Base-by-base conservation (phyloP, 805 yeast genomes). In the Saccharomyces paradoxus region DNA sequence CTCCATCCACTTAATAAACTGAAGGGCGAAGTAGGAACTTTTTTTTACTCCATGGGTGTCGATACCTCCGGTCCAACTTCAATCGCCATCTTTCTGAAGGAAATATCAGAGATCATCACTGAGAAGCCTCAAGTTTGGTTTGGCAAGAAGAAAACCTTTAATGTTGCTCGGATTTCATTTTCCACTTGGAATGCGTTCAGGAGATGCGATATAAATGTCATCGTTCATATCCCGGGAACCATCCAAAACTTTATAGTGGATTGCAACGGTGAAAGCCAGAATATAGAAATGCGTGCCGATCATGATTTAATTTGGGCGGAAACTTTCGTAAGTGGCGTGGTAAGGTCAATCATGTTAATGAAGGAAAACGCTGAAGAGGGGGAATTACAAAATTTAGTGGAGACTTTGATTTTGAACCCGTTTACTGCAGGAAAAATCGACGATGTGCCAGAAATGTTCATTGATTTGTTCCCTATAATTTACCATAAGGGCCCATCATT, bases 321-420 rank as follows among this genome's bases (percentile, higher is more conserved):
- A 74, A 72, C 75, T 1, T 76, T 73, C 58, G 68, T 70, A 32
- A 72, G 89, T 64, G 84, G 90, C 1, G 78, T 90, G 58, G 82
- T 89, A 26, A 79, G 99, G 63, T 74, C 91, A 7, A 69, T 94
- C 29, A 65, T 67, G 58, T 58, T 69, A 46, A 64, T 70, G 70
- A 61, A 61, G 49, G 72, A 70, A 41, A 66, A 69, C 52, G 56
- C 72, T 6, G 88, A 81, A 59, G 89, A 87, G 51, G 96, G 89
- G 51, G 89, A 84, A 72, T 86, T 74, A 63, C 76, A 77, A 49
- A 77, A 81, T 51, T 78, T 94, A 54, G 96, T 90, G 9, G 96
- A 91, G 66, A 86, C 94, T 41, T 80, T 96, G 60, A 82, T 86
- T 56, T 76, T 89, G 54, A 86, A 89, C 62, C 97, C 97, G 4